Evolutionary conservation across 140 eudicot species (phyloP), one percentile per base, ranked within the genome.

Genomic region (Erigeron philadelphicus): DNA sequence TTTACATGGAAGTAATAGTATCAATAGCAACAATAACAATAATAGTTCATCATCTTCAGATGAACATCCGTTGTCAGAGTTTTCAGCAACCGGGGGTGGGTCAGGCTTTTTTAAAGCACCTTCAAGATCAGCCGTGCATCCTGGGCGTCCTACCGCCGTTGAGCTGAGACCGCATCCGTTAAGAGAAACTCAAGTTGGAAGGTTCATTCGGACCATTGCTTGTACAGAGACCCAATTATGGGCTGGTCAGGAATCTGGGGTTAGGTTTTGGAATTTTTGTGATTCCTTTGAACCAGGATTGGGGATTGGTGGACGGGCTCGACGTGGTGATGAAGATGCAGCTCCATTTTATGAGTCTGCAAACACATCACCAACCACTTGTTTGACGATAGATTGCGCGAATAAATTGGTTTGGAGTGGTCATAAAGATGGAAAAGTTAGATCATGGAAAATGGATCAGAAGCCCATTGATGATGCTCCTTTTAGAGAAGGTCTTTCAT

Each of bases 191-290:
- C 97, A 89, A 77, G 95, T 86, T 7, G 99, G 99, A 5, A 85
- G 81, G 18, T 89, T 87, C 68, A 75, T 94, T 70, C 78, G 95
- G 57, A 84, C 99, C 1, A 85, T 94, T 43, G 95, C 84, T 4
- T 84, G 95, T 67, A 94, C 97, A 16, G 89, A 89, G 63, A 87
- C 90, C 1, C 97, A 94, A 50, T 40, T 94, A 42, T 94, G 99
- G 99, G 99, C 95, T 6, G 99, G 99, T 7, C 95, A 85, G 69
- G 99, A 94, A 72, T 81, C 74, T 1, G 99, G 99, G 11, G 95
- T 94, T 17, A 66, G 99, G 83, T 91, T 86, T n/a, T 94, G 99
- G 99, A 89, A 89, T 53, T 82, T 85, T 42, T 23, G 80, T 0
- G 97, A 94, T 46, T 82, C 87, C 13, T 94, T 78, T 59, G 84